Conservation (phyloP, 371 early-diverging fungal genomes). For the Cokeromyces recurvatus region DNA sequence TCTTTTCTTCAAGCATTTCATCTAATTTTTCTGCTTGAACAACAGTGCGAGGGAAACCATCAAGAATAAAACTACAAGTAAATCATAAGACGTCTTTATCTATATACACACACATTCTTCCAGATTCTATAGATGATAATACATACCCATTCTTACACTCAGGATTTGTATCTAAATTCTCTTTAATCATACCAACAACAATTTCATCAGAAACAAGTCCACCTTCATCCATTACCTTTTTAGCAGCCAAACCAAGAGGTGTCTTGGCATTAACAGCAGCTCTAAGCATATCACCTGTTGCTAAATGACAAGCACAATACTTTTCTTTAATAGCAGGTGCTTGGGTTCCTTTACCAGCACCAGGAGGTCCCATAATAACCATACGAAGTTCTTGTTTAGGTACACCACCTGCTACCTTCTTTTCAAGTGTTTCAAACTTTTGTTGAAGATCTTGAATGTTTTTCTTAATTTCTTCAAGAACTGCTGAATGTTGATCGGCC, state of each 20-base stretch:
- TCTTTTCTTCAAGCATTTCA: slow-evolving; percentile 81
- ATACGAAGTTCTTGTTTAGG: slow-evolving; percentile 62
- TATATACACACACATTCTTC: no score
- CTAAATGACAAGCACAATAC: slow-evolving; percentile 95
- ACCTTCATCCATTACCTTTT: slow-evolving; percentile 98
- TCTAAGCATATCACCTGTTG: slow-evolving; percentile 99
- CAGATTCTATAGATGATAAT: no score
- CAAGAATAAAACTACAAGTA: slow-evolving; percentile 91
- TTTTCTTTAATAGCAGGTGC: slow-evolving; percentile 92
- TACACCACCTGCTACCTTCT: slow-evolving; percentile 39
- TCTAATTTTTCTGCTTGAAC: slow-evolving; percentile 98
- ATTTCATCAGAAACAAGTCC: slow-evolving; percentile 97
- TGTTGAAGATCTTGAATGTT: slow-evolving; percentile 47
- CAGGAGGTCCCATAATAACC: slow-evolving; percentile 98
- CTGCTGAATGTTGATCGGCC: slow-evolving; percentile 31
- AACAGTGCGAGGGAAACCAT: slow-evolving; percentile 99
- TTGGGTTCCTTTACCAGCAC: slow-evolving; percentile 99
- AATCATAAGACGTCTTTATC: no score
- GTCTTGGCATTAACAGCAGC: slow-evolving; percentile 93
- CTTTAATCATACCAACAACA: slow-evolving; percentile 95
- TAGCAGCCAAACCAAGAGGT: slow-evolving; percentile 89
- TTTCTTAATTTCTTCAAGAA: slow-evolving; percentile 55
- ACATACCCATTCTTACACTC: slow-evolving; percentile 93
- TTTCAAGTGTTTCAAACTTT: slow-evolving; percentile 45
- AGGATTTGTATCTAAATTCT: slow-evolving; percentile 86